Percentiles rank a stretch among this genome's conserved stretches.
These are phyloP conservation scores for Pythium phragmiticola DNA, from an alignment of 352 stramenopile species.

Conservation along the genomic window DNA sequence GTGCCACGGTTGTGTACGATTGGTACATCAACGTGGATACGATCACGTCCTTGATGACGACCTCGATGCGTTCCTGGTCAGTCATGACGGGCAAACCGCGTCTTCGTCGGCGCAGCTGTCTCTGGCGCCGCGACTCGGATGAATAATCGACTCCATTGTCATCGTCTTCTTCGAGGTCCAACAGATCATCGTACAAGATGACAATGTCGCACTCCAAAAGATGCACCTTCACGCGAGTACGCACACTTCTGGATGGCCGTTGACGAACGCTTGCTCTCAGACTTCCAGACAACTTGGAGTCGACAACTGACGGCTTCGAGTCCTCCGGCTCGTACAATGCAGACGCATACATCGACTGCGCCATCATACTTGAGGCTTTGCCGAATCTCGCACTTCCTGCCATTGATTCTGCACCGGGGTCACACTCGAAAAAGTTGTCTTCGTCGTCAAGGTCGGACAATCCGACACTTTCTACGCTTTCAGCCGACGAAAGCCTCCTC, in stretches of 20 bases:
- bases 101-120: constrained; percentile 23
- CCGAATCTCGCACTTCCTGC: constrained; percentile 33
- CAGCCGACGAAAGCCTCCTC: constrained; percentile 59
- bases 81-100: constrained; percentile 48
- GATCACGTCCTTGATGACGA: constrained; percentile 72
- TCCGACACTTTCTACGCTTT: constrained; percentile 79
- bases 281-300: constrained; percentile 9
- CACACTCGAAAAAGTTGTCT: constrained; percentile 82
- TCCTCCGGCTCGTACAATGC: constrained; percentile 55
- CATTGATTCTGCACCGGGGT: constrained; percentile 55
- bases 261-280: constrained; percentile 23
- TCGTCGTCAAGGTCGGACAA: constrained; percentile 85
- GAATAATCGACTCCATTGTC: constrained; percentile 13
- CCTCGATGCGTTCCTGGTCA: constrained; percentile 63
- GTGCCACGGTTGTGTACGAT: constrained; percentile 40
- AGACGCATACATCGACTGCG: constrained; percentile 83
- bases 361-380: constrained; percentile 46
- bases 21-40: constrained; percentile 62
- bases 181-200: constrained; percentile 81
- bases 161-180: constrained; percentile 39
- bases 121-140: constrained; percentile 15
- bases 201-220: constrained; percentile 71
- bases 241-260: constrained; percentile 41
- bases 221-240: constrained; percentile 72
- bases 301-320: constrained; percentile 18